phyloP scores from a whole-genome alignment of 83 land plant species.

The Larix sibirica region DNA sequence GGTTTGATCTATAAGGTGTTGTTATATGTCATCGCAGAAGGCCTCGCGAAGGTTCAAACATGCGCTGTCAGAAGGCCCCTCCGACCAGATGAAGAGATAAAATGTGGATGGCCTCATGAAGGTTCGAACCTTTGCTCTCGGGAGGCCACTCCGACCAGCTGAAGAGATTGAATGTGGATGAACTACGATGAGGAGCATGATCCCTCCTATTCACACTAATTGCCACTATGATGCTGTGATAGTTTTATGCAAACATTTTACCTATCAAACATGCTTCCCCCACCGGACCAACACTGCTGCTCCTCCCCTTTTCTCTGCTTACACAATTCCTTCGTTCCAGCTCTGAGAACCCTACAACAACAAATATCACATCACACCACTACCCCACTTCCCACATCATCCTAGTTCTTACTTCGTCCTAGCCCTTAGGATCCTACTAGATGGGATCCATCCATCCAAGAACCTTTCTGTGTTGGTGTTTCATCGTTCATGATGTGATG shows the following conservation, averaged over 20 bases:
- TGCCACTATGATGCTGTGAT: background rate
- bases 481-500: too few species aligned
- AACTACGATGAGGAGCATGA: conserved; percentile 34
- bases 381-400: too few species aligned
- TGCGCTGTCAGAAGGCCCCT: conserved; percentile 26
- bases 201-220: conserved; percentile 19
- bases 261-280: background rate
- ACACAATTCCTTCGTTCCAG: background rate
- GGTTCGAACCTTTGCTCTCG: too few species aligned
- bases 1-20: conserved; percentile 19
- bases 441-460: too few species aligned
- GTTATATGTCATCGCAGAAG: conserved; percentile 20
- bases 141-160: too few species aligned
- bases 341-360: too few species aligned
- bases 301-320: background rate
- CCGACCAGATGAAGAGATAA: conserved; percentile 58
- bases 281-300: background rate
- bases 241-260: background rate
- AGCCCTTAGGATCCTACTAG: too few species aligned
- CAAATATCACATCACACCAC: too few species aligned
- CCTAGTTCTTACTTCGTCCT: too few species aligned
- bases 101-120: conserved; percentile 37
- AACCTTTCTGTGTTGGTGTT: too few species aligned
- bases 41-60: conserved; percentile 14
- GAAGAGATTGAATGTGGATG: too few species aligned